Percentiles rank a stretch among this genome's conserved stretches.
Evolutionary conservation across 192 early-diverging fungal species (phyloP).

Genomic region (Rhizophlyctis rosea): DNA sequence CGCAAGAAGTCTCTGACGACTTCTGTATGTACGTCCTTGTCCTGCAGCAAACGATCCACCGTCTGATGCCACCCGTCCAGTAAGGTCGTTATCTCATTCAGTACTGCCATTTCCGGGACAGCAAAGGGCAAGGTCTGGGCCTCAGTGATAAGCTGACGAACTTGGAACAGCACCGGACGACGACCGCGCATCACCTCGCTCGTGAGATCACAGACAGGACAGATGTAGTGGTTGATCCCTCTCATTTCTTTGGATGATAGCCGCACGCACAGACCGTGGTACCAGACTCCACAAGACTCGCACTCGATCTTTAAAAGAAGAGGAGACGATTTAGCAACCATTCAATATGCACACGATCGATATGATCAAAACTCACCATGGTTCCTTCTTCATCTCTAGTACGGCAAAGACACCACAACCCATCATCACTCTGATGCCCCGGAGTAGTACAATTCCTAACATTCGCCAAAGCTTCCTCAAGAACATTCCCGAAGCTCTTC

Average conservation of each 20-base stretch:
- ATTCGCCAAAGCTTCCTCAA: no score
- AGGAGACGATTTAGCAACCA: constrained; percentile 1
- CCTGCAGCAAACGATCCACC: background rate
- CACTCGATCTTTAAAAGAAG: constrained; percentile 24
- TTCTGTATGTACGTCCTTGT: background rate
- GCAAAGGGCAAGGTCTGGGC: constrained; percentile 10
- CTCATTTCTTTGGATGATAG: constrained; percentile 31
- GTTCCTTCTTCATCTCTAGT: constrained; percentile 9
- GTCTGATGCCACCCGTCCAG: constrained; percentile 17
- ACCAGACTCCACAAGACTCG: constrained; percentile 35
- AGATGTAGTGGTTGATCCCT: constrained; percentile 19
- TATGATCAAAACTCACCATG: constrained; percentile 25
- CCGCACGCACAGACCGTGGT: constrained; percentile 32
- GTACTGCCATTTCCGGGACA: constrained; percentile 15
- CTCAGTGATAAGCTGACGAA: constrained; percentile 19
- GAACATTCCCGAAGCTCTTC: no score
- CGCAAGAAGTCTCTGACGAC: constrained; percentile 4
- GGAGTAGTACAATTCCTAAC: no score
- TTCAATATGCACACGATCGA: no score
- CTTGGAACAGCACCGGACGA: constrained; percentile 16
- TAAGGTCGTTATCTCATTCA: constrained; percentile 10
- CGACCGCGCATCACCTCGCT: background rate
- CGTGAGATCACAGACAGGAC: constrained; percentile 35
- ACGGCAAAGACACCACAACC: constrained; percentile 31
- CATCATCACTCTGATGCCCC: background rate